phyloP scores from a whole-genome alignment of 2,329 filamentous ascomycete genomes.

The Penicillium vulpinum region DNA sequence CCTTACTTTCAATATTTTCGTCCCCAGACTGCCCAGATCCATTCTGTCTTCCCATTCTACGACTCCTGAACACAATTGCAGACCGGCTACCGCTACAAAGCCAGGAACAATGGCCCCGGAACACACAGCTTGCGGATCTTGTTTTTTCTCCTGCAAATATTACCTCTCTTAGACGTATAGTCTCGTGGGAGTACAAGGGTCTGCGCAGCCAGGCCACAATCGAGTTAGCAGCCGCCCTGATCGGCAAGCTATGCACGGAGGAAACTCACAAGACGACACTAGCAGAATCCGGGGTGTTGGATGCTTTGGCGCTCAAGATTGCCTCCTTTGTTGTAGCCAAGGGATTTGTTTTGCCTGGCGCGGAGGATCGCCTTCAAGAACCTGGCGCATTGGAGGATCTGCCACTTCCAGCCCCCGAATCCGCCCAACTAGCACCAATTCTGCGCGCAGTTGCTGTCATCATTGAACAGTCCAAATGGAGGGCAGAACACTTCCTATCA shows the following conservation, averaged over 20 bases:
- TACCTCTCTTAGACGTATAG: conserved; percentile 63
- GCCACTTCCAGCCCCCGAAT: conserved; percentile 61
- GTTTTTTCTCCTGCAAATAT: conserved; percentile 66
- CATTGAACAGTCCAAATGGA: conserved; percentile 74
- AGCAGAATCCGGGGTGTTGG: conserved; percentile 71
- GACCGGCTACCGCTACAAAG: conserved; percentile 62
- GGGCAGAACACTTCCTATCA: conserved; percentile 69
- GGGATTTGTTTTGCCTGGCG: conserved; percentile 67
- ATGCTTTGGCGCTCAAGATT: conserved; percentile 73
- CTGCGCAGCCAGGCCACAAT: conserved; percentile 54
- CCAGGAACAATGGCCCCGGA: conserved; percentile 51
- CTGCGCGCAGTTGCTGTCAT: conserved; percentile 76
- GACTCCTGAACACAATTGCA: conserved; percentile 69
- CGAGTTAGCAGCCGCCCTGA: conserved; percentile 47
- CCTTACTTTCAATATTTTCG: conserved; percentile 70
- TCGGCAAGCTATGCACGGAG: conserved; percentile 65
- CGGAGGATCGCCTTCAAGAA: conserved; percentile 56
- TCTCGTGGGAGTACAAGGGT: conserved; percentile 59
- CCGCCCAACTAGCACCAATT: conserved; percentile 65
- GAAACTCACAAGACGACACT: conserved; percentile 71
- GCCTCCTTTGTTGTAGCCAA: conserved; percentile 68
- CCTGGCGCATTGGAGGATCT: conserved; percentile 60
- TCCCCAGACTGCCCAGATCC: conserved; percentile 63
- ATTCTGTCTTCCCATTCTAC: conserved; percentile 71
- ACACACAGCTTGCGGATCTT: conserved; percentile 58